Percentiles rank a stretch among this genome's conserved stretches.
These are phyloP conservation scores for Tulasnella sp. DNA, from an alignment of 768 basidiomycete species.

Conservation along the genomic window DNA sequence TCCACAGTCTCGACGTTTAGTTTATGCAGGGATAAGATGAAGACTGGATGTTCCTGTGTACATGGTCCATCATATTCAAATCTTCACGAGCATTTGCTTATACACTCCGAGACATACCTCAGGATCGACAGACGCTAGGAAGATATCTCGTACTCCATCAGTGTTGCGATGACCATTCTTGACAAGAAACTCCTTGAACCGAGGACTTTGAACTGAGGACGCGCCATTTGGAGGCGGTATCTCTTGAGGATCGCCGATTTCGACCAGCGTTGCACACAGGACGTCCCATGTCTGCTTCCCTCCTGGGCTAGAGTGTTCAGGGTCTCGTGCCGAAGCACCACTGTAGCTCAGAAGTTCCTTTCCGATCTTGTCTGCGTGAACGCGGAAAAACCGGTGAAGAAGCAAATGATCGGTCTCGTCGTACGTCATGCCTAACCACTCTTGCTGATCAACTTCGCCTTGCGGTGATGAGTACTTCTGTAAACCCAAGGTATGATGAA, in stretches of 20 bases:
- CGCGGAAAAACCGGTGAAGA: constrained; percentile 73
- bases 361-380: constrained; percentile 77
- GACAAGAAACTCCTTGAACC: constrained; percentile 55
- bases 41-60: constrained; percentile 25
- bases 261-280: constrained; percentile 67
- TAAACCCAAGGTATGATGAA: background rate
- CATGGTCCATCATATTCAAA: background rate
- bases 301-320: constrained; percentile 36
- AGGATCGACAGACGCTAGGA: constrained; percentile 40
- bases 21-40: constrained; percentile 53
- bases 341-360: constrained; percentile 70
- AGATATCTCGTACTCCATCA: constrained; percentile 52
- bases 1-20: constrained; percentile 73
- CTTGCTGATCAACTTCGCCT: constrained; percentile 12
- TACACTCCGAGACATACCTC: constrained; percentile 32
- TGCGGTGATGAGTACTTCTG: constrained; percentile 30
- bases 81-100: constrained; percentile 19
- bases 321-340: constrained; percentile 25
- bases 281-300: constrained; percentile 76
- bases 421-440: constrained; percentile 60
- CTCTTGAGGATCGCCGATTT: constrained; percentile 58
- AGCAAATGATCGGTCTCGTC: constrained; percentile 79
- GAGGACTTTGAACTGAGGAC: constrained; percentile 42
- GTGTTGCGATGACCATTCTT: constrained; percentile 51
- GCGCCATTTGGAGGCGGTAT: constrained; percentile 41